phyloP scores from a whole-genome alignment of 163 green algal species.

The Chloromonas sp. region DNA sequence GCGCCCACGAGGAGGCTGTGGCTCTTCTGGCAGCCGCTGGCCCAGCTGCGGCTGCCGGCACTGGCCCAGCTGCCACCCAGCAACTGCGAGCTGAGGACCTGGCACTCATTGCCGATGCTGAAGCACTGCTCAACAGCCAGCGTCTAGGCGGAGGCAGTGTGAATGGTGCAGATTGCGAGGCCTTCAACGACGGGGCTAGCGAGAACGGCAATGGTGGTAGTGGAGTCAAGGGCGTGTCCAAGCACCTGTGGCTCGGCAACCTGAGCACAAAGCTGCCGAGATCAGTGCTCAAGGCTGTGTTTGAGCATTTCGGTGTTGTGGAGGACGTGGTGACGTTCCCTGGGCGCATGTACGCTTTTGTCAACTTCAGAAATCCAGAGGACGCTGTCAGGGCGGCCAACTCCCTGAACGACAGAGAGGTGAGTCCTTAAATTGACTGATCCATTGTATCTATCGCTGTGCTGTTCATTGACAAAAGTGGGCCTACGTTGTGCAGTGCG shows the following conservation, averaged over 20 bases:
- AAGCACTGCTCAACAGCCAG: neutral
- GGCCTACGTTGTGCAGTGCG: no score
- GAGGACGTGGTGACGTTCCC: conserved; percentile 61
- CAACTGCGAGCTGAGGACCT: neutral
- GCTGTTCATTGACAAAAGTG: no score
- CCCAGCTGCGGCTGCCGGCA: neutral
- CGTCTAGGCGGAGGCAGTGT: neutral
- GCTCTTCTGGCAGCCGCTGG: neutral
- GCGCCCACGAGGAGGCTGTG: neutral
- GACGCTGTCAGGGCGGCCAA: conserved; percentile 35
- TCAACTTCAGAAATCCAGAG: conserved; percentile 48
- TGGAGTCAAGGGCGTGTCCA: neutral
- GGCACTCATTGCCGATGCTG: neutral
- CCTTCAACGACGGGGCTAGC: neutral
- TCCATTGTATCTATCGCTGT: no score
- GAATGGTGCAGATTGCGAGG: neutral
- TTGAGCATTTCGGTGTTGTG: conserved; percentile 47
- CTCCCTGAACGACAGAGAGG: conserved; percentile 8
- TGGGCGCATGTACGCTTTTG: conserved; percentile 51
- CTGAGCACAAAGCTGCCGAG: conserved; percentile 38
- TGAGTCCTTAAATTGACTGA: neutral
- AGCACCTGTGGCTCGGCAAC: conserved; percentile 73
- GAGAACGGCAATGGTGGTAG: neutral
- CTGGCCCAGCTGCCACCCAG: neutral
- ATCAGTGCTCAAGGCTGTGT: conserved; percentile 29